phyloP scores from a whole-genome alignment of 2,329 filamentous ascomycete genomes.

The Raffaelea ambrosiae region DNA sequence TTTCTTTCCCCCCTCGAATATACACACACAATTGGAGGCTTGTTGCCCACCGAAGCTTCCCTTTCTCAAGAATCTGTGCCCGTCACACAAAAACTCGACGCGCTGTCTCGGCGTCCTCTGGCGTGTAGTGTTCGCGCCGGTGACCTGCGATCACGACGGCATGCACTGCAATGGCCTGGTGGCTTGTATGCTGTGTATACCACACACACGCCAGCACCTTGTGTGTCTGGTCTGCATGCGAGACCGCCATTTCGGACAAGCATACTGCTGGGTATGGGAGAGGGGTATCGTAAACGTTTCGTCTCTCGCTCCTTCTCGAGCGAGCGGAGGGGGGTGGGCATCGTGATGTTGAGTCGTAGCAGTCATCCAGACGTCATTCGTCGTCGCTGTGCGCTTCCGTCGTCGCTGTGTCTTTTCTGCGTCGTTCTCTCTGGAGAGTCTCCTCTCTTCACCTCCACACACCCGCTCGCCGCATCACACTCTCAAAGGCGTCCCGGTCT shows the following conservation, averaged over 20 bases:
- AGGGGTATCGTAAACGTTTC: too few species aligned
- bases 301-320: too few species aligned
- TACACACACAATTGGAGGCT: neutral
- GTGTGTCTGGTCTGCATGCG: too few species aligned
- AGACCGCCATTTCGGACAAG: too few species aligned
- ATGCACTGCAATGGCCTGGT: too few species aligned
- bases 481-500: conserved; percentile 70
- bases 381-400: neutral
- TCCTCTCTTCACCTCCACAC: conserved; percentile 57
- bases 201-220: too few species aligned
- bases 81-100: neutral
- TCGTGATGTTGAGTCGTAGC: too few species aligned
- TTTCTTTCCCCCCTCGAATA: neutral
- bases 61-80: neutral
- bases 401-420: neutral
- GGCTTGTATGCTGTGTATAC: too few species aligned
- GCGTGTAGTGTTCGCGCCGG: too few species aligned
- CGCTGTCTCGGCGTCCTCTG: neutral
- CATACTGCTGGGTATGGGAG: too few species aligned
- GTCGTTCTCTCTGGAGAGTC: neutral
- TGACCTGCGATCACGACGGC: too few species aligned
- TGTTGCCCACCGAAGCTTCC: neutral
- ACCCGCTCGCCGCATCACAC: conserved; percentile 76
- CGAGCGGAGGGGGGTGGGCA: too few species aligned
- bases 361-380: neutral